phyloP scores from a whole-genome alignment of 176 grass and related monocot species.

The Zoysia pacifica region DNA sequence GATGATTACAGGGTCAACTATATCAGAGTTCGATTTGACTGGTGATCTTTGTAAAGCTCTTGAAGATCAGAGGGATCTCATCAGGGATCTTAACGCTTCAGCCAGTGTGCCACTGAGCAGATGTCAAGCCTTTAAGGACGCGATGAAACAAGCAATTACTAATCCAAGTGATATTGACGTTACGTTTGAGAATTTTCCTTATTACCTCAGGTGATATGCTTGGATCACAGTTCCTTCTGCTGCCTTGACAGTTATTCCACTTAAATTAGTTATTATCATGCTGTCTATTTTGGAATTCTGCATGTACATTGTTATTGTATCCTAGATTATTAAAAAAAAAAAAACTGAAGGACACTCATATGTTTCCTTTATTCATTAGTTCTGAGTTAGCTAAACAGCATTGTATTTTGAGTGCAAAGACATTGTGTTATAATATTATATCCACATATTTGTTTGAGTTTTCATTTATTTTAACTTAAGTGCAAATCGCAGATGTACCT shows the following conservation, averaged over 20 bases:
- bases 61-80: constrained; percentile 83
- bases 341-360: constrained; percentile 1
- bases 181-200: constrained; percentile 91
- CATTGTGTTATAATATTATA: constrained; percentile 16
- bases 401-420: not conserved
- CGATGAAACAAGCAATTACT: constrained; percentile 85
- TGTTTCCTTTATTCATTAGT: constrained; percentile 23
- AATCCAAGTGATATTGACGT: constrained; percentile 81
- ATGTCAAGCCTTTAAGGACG: constrained; percentile 89
- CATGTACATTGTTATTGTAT: constrained; percentile 12
- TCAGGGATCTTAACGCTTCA: constrained; percentile 55
- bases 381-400: constrained; percentile 24
- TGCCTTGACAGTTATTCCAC: constrained; percentile 24
- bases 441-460: not conserved
- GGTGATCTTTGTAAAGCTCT: constrained; percentile 76
- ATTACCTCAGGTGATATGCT: constrained; percentile 90
- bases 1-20: constrained; percentile 65
- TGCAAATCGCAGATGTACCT: constrained; percentile 13
- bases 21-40: constrained; percentile 86
- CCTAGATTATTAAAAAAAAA: constrained; percentile 3
- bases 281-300: constrained; percentile 24
- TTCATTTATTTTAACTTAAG: not conserved
- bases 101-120: constrained; percentile 61
- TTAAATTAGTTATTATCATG: constrained; percentile 19
- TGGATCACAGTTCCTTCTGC: constrained; percentile 25